phyloP scores from a whole-genome alignment of 148 eudicot genomes.

The Pouteria glomerata region DNA sequence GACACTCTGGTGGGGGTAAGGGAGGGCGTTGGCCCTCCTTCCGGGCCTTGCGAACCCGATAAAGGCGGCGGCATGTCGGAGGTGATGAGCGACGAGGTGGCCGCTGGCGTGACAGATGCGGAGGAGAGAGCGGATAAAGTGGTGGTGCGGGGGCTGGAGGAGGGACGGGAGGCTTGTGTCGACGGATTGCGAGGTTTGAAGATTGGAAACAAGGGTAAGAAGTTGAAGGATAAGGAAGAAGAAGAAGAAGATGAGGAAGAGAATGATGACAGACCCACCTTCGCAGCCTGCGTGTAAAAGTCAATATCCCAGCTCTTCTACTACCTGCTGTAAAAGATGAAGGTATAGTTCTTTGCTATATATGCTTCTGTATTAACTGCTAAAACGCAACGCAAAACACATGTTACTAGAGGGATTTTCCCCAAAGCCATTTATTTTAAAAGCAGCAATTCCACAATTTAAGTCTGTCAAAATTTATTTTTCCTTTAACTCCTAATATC shows the following conservation, averaged over 20 bases:
- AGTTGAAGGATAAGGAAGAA: not conserved
- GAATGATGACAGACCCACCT: conserved; percentile 25
- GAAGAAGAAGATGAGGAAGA: conserved; percentile 24
- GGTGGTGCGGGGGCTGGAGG: conserved; percentile 20
- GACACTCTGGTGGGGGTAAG: conserved; percentile 32
- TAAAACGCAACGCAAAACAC: no score
- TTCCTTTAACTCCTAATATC: no score
- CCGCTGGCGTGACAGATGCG: conserved; percentile 17
- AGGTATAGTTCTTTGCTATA: no score
- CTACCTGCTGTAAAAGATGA: no score
- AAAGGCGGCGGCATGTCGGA: conserved; percentile 34
- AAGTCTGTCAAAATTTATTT: no score
- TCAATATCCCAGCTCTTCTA: no score
- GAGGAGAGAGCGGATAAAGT: conserved; percentile 23
- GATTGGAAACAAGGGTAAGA: conserved; percentile 26
- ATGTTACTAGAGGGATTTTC: no score
- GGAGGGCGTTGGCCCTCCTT: conserved; percentile 16
- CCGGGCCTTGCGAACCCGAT: conserved; percentile 28
- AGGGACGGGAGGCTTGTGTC: conserved; percentile 26
- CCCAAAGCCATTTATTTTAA: no score
- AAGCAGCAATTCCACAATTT: no score
- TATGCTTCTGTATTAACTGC: no score
- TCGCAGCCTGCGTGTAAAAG: no score
- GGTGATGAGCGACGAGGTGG: conserved; percentile 22
- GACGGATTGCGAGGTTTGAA: conserved; percentile 42